These are phyloP conservation scores for Yarrowia sp. DNA, from an alignment of 805 yeast genomes.

Conservation along the genomic window DNA sequence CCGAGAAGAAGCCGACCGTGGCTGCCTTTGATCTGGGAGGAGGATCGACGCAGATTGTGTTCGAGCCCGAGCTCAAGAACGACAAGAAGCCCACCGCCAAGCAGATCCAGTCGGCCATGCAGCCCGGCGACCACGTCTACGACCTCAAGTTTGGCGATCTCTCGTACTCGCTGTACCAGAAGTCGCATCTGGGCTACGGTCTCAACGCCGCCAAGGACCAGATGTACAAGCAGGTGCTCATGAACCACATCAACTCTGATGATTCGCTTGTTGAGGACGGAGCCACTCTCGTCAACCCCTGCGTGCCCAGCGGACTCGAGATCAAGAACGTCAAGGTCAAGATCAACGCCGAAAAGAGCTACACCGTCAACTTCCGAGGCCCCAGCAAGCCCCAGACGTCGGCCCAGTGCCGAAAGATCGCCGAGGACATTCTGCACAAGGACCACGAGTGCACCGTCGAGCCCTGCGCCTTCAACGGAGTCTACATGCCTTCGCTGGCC, in stretches of 20 bases:
- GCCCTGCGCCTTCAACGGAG: slow-evolving; percentile 97
- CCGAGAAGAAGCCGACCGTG: slow-evolving; percentile 79
- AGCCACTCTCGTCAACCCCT: slow-evolving; percentile 71
- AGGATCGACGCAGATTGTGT: slow-evolving; percentile 97
- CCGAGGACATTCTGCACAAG: slow-evolving; percentile 84
- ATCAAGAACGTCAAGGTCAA: slow-evolving; percentile 70
- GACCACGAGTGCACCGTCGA: slow-evolving; percentile 73
- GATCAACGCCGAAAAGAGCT: slow-evolving; percentile 54
- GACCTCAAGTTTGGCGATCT: slow-evolving; percentile 80
- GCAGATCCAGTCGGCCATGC: slow-evolving; percentile 54
- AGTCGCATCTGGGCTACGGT: slow-evolving; percentile 95
- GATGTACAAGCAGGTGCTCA: slow-evolving; percentile 71
- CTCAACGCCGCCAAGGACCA: slow-evolving; percentile 91
- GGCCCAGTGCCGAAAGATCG: slow-evolving; percentile 83
- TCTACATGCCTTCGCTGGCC: slow-evolving; percentile 91
- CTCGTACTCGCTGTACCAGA: slow-evolving; percentile 84
- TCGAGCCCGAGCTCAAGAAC: slow-evolving; percentile 83
- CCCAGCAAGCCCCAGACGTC: slow-evolving; percentile 65
- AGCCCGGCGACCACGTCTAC: slow-evolving; percentile 88
- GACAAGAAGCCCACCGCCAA: slow-evolving; percentile 33
- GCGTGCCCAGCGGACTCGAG: slow-evolving; percentile 78
- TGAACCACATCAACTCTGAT: slow-evolving; percentile 51
- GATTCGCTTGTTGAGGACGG: slow-evolving; percentile 51
- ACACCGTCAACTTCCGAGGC: slow-evolving; percentile 69
- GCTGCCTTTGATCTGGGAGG: slow-evolving; percentile 99